Percentiles rank a stretch among this genome's conserved stretches.
Evolutionary conservation across 495 filamentous ascomycete genomes (phyloP).

Genomic region (Astrocystis sublimbata): DNA sequence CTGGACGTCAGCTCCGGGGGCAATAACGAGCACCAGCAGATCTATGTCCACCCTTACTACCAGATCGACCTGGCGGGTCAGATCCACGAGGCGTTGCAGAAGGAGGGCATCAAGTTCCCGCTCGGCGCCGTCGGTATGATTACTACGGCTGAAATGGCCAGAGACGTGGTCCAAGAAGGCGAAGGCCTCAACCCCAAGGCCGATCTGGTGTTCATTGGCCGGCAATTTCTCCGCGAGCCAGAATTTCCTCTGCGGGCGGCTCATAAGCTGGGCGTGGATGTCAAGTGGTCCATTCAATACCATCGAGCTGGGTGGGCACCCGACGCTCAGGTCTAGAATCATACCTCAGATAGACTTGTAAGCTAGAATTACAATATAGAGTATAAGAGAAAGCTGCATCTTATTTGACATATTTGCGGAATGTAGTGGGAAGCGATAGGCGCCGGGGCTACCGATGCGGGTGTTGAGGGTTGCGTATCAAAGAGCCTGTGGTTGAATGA

Average conservation of each 20-base stretch:
- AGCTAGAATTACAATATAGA: background rate
- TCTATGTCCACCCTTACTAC: conserved; percentile 57
- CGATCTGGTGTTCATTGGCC: conserved; percentile 63
- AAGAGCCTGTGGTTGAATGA: too few relatives aligned
- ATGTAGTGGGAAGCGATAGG: too few relatives aligned
- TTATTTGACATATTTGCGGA: too few relatives aligned
- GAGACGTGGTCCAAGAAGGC: conserved; percentile 55
- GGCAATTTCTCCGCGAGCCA: conserved; percentile 67
- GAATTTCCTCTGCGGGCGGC: conserved; percentile 65
- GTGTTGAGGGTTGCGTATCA: too few relatives aligned
- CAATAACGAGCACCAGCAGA: conserved; percentile 60
- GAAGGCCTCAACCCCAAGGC: conserved; percentile 50
- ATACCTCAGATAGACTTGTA: too few relatives aligned
- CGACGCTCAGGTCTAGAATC: conserved; percentile 30
- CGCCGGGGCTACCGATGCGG: too few relatives aligned
- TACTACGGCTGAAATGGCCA: conserved; percentile 61
- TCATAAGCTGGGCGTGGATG: conserved; percentile 57
- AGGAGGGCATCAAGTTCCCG: conserved; percentile 54
- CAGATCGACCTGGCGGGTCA: conserved; percentile 64
- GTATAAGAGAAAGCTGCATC: background rate
- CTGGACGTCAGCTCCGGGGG: conserved; percentile 75
- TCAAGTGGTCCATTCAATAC: conserved; percentile 60
- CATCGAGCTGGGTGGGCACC: conserved; percentile 27
- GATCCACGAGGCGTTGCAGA: conserved; percentile 58
- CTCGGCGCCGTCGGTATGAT: conserved; percentile 78